Evolutionary conservation across 805 yeast genomes (phyloP).

Genomic region (Helenozyma rhizophorensis): DNA sequence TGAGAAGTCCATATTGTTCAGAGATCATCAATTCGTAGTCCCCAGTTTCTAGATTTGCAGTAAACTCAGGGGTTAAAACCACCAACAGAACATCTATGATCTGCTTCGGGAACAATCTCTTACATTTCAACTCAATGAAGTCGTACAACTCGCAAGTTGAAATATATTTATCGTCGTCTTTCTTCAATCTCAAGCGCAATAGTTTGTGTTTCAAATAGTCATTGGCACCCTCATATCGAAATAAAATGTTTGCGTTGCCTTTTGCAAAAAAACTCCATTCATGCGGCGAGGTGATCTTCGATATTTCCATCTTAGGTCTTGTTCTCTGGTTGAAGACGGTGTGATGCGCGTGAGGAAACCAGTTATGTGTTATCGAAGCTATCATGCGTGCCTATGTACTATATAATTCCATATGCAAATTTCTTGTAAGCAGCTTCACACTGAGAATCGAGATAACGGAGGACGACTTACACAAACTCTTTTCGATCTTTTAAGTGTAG

Average conservation of each 20-base stretch:
- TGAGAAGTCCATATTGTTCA: conserved; percentile 41
- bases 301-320: conserved; percentile 34
- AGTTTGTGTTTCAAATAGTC: conserved; percentile 32
- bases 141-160: conserved; percentile 38
- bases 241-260: conserved; percentile 49
- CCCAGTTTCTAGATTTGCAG: conserved; percentile 21
- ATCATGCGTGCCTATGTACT: too few species aligned
- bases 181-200: conserved; percentile 32
- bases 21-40: conserved; percentile 28
- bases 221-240: conserved; percentile 34
- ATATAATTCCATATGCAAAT: too few species aligned
- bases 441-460: too few species aligned
- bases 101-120: conserved; percentile 24
- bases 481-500: too few species aligned
- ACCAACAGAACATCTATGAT: conserved; percentile 31
- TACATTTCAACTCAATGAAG: conserved; percentile 35
- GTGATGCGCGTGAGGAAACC: too few species aligned
- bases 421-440: too few species aligned
- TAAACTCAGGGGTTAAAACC: conserved; percentile 27
- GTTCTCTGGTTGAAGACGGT: too few species aligned
- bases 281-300: conserved; percentile 21
- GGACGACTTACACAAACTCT: too few species aligned
- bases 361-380: too few species aligned
- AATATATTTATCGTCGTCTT: conserved; percentile 31
- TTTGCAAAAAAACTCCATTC: conserved; percentile 45